A percentile compares a stretch with the other conserved stretches of the same genome.
Evolutionary conservation across 176 grass and related monocot genomes (phyloP).

Genomic region (Tillandsia leiboldiana): DNA sequence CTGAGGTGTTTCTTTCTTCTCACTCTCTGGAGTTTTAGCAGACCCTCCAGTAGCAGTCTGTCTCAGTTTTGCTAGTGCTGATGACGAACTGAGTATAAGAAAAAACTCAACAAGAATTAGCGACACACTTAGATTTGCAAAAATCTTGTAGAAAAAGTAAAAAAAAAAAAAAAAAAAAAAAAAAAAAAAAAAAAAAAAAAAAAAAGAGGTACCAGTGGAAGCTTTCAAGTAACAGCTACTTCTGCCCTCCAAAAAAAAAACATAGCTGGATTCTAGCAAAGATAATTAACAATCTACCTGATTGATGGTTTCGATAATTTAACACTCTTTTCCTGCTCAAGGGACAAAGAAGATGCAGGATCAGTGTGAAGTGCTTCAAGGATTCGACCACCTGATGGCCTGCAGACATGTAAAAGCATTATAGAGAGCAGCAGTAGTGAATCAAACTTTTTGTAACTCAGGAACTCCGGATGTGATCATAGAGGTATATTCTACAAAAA

Average conservation of each 20-base stretch:
- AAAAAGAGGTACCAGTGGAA: not conserved
- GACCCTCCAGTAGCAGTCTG: slow-evolving; percentile 49
- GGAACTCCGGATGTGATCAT: slow-evolving; percentile 19
- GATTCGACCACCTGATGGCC: slow-evolving; percentile 69
- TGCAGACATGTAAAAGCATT: slow-evolving; percentile 47
- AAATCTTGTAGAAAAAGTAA: not conserved
- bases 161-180: not conserved
- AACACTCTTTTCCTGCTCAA: slow-evolving; percentile 84
- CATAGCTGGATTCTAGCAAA: not conserved
- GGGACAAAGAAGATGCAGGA: slow-evolving; percentile 82
- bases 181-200: not conserved
- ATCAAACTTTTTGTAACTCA: slow-evolving; percentile 4
- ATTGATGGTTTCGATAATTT: slow-evolving; percentile 55
- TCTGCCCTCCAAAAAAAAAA: not conserved
- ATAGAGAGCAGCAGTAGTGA: slow-evolving; percentile 27
- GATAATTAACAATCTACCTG: slow-evolving; percentile 28
- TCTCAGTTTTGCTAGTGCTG: slow-evolving; percentile 79
- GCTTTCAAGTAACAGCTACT: not conserved
- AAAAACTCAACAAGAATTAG: slow-evolving; percentile 4
- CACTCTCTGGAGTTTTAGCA: slow-evolving; percentile 47
- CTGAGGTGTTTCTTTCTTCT: slow-evolving; percentile 99
- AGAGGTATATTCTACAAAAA: slow-evolving; percentile 15
- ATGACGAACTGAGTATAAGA: slow-evolving; percentile 49
- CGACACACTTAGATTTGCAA: not conserved
- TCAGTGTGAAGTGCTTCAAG: slow-evolving; percentile 97